A percentile compares a stretch with the other conserved stretches of the same genome.
Conservation (phyloP, 768 basidiomycete species). For the Boletus huronensis region DNA sequence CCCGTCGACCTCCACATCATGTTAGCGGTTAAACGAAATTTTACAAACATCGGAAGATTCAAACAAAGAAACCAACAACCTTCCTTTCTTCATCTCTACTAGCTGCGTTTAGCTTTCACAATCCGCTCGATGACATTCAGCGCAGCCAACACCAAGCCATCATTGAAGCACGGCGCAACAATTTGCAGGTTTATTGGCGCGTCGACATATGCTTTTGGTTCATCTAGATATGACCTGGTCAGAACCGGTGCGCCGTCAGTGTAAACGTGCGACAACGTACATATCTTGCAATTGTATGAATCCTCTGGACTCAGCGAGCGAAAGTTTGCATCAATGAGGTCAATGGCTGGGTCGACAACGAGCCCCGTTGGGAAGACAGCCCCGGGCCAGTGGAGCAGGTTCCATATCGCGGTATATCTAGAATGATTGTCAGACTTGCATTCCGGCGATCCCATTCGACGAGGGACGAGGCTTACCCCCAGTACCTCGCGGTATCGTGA, state of each 20-base stretch:
- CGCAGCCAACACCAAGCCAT: slow-evolving; percentile 27
- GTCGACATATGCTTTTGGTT: slow-evolving; percentile 14
- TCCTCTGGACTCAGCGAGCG: slow-evolving; percentile 18
- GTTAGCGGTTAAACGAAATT: neutral
- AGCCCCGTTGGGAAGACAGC: slow-evolving; percentile 45
- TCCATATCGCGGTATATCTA: slow-evolving; percentile 42
- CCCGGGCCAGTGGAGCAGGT: slow-evolving; percentile 43
- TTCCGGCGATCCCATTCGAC: neutral
- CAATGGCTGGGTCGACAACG: slow-evolving; percentile 23
- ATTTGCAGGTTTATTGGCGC: slow-evolving; percentile 24
- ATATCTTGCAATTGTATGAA: slow-evolving; percentile 14
- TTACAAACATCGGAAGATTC: neutral
- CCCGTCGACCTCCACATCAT: neutral
- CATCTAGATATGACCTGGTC: slow-evolving; percentile 9
- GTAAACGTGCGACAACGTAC: slow-evolving; percentile 9
- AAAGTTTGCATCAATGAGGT: slow-evolving; percentile 11
- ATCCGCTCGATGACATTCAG: slow-evolving; percentile 23
- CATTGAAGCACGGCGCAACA: slow-evolving; percentile 21
- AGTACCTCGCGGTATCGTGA: slow-evolving; percentile 37
- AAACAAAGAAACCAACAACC: neutral
- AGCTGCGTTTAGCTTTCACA: slow-evolving; percentile 11
- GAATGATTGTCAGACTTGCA: neutral
- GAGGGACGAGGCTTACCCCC: slow-evolving; percentile 17
- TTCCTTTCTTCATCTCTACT: neutral
- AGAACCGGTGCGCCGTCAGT: no score